phyloP scores from a whole-genome alignment of 139 green algal genomes.

The Tetratostichococcus sp. region DNA sequence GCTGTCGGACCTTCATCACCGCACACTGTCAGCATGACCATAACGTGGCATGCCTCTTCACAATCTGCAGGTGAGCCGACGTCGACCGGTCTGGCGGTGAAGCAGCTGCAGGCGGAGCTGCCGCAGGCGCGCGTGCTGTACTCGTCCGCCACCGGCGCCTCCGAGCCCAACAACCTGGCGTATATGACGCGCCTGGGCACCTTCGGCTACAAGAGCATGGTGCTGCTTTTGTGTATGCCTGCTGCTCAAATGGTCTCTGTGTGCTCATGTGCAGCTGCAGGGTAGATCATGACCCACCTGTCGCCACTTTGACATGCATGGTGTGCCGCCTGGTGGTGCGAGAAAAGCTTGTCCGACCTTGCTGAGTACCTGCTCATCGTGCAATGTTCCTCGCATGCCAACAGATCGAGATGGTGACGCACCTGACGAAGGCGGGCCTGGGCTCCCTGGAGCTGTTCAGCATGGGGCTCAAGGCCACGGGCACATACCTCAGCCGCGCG shows the following conservation, averaged over 20 bases:
- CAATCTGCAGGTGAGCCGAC: no score
- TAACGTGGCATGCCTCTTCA: no score
- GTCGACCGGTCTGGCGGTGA: constrained; percentile 71
- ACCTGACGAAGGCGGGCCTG: constrained; percentile 41
- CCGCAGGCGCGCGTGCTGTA: constrained; percentile 81
- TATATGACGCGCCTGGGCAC: constrained; percentile 81
- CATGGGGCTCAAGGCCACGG: constrained; percentile 69
- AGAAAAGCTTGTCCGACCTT: no score
- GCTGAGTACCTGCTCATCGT: no score
- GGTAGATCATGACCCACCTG: no score
- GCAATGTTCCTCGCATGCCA: constrained; percentile 27
- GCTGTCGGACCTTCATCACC: no score
- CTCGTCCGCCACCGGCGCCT: constrained; percentile 80
- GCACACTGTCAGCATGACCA: no score
- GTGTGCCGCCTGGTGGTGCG: no score
- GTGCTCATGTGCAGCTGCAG: no score
- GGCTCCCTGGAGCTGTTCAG: constrained; percentile 70
- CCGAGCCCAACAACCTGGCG: constrained; percentile 79
- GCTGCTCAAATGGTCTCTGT: constrained; percentile 6
- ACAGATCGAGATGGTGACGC: constrained; percentile 19
- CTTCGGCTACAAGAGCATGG: constrained; percentile 44
- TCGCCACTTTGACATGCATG: no score
- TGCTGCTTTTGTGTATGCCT: background rate
- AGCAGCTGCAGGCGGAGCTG: constrained; percentile 71
- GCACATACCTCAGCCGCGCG: constrained; percentile 73